Evolutionary conservation across 1,284 basidiomycete species (phyloP), one percentile per base, ranked within the genome.

Genomic region (Melampsora allii-populina): DNA sequence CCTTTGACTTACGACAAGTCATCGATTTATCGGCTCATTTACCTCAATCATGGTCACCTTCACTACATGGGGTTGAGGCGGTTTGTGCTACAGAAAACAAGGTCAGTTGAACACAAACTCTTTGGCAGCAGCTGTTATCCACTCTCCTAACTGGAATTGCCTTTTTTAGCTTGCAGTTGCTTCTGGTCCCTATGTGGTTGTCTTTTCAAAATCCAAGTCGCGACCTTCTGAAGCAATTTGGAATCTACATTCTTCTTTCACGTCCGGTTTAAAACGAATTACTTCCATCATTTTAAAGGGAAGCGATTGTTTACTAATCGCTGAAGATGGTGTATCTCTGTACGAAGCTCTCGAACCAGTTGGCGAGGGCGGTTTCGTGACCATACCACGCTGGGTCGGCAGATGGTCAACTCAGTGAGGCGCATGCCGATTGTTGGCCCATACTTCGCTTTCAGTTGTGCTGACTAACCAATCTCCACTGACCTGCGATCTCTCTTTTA

Each of bases 241-340:
- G 67, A 71, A 46, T 27, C 39, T 71, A 27, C 67, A 71, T 71
- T 71, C 67, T 4, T 61, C 67, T 19, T 71, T 71, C 29, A 71
- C 45, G 19, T 71, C 59, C 48, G 31, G 33, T 21, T 36, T 63
- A 4, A 27, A 58, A 21, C 45, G 59, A 50, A 69, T 69, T 33
- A 36, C 39, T 24, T 71, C 45, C 2, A 53, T 71, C 24, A 24
- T 63, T 10, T 61, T 63, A 21, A 63, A 71, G 45, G 17, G 53
- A 12, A 63, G 29, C 24, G 50, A 63, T 36, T 71, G 67, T 29
- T 42, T 71, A 61, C 33, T 61, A 10, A 39, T 61, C 12, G 67
- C 59, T 21, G 19, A 71, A 61, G 67, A 71, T 19, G 67, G 67
- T 36, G 19, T 71, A 10, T 71, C 60, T 17, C 46, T 71, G 14